Base-by-base conservation (phyloP, 176 grass and related monocot species). In the Avena atlantica region DNA sequence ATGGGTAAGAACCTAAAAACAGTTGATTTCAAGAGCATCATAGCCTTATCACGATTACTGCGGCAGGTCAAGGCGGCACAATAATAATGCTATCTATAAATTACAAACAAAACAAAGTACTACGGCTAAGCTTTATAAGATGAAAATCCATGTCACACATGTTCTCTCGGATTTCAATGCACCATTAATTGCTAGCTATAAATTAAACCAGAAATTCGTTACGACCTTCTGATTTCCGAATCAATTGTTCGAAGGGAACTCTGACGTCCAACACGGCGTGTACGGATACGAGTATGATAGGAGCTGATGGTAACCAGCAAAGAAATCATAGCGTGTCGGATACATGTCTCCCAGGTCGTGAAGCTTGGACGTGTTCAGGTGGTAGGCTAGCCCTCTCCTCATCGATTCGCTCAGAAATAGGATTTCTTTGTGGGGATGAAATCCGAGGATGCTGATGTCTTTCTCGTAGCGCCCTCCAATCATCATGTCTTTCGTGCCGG, bases 371-470 rank as follows among this genome's bases (percentile, higher is more conserved):
- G 53, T 15, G 24, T 40, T 60, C 53, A 78, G 5, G 60, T 78
- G 34, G 20, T 78, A 78, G 9, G 76, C 31, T 29, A 78, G 6
- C 59, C 76, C 76, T 60, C 55, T 79, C 34, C 6, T 58, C 29
- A 40, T 11, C 0, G 31, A 40, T 2, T 79, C 53, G 19, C 31
- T 37, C 12, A 79, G 6, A 60, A 61, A 42, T 8, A 61, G 5
- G 3, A 42, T 47, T 75, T 75, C 72, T 75, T 75, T 27, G 13
- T 75, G 47, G 45, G 44, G 23, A 59, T 79, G 51, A 42, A 79
- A 72, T 72, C 70, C 20, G n/a, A 47, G 20, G 20, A 72, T 47
- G 37, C 5, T 6, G 42, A 72, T 45, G 1, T 0, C 21, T 62
- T 62, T 10, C 3, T 24, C 24, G 21, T 24, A 62, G 9, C 10